These are phyloP conservation scores for Hirsutella rhossiliensis DNA, from an alignment of 2,329 filamentous ascomycete genomes.

Conservation along the genomic window DNA sequence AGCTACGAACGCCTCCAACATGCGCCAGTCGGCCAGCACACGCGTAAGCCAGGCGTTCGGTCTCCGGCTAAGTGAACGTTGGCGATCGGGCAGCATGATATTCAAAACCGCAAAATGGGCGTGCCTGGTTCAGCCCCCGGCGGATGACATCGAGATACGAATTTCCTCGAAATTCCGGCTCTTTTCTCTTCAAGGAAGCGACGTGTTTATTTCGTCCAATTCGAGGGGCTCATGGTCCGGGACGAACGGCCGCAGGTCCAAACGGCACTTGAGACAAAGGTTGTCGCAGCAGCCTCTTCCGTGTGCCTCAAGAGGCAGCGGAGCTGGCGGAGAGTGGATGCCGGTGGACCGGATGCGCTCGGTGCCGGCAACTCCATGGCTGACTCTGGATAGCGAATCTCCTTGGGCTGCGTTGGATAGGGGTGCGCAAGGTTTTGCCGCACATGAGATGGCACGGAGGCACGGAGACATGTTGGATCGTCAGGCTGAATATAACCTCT, in stretches of 20 bases:
- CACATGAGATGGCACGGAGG: constrained; percentile 12
- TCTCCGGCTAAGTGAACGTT: no score
- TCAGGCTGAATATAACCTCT: constrained; percentile 9
- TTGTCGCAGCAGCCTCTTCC: constrained; percentile 18
- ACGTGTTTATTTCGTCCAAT: background rate
- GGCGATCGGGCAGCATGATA: no score
- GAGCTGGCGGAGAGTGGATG: background rate
- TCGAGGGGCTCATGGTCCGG: background rate
- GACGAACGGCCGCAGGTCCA: background rate
- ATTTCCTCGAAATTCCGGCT: no score
- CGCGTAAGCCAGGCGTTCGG: no score
- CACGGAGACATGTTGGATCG: constrained; percentile 3
- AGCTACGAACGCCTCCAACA: no score
- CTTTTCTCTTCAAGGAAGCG: no score
- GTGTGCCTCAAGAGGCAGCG: background rate
- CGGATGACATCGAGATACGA: no score
- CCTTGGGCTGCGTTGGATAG: constrained; percentile 1
- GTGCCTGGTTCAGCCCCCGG: no score
- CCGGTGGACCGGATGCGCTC: constrained; percentile 7
- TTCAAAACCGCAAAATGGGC: no score
- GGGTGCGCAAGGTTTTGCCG: constrained; percentile 1
- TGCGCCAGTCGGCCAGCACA: no score
- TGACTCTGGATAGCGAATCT: background rate
- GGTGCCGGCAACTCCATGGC: constrained; percentile 3
- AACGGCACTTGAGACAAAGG: constrained; percentile 14